A percentile compares a stretch with the other conserved stretches of the same genome.
Evolutionary conservation across 129 eudicot genomes (phyloP).

Genomic region (Rutidosis leptorrhynchoides): DNA sequence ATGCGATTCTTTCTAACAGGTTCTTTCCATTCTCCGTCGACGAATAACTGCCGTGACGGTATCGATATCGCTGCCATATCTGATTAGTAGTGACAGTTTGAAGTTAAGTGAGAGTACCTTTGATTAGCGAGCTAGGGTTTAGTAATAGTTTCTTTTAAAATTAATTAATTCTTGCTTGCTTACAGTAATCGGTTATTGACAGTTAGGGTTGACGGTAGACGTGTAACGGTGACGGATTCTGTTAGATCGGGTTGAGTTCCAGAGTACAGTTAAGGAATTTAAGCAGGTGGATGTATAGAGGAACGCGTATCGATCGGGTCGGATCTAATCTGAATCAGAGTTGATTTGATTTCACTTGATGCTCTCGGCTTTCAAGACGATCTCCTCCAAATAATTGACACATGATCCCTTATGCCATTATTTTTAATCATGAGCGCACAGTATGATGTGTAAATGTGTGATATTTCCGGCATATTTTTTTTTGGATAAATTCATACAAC

Average conservation of each 20-base stretch:
- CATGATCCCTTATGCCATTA: too few species aligned
- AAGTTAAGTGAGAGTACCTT: too few species aligned
- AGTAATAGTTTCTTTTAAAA: neutral
- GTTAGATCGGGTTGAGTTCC: neutral
- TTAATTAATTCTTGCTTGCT: too few species aligned
- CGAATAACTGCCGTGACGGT: constrained; percentile 79
- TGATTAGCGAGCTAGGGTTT: neutral
- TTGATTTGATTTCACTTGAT: too few species aligned
- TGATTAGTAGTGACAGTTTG: constrained; percentile 8
- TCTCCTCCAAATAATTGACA: too few species aligned
- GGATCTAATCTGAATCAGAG: neutral
- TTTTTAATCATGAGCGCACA: too few species aligned
- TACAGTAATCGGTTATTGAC: neutral
- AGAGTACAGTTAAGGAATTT: neutral
- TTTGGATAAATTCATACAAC: too few species aligned
- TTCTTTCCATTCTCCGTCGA: constrained; percentile 88
- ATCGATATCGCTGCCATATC: constrained; percentile 14
- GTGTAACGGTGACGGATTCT: neutral
- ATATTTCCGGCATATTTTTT: too few species aligned
- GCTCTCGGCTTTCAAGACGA: too few species aligned
- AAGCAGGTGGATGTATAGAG: too few species aligned
- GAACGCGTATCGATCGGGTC: neutral
- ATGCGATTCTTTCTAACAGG: constrained; percentile 71
- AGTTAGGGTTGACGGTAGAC: neutral
- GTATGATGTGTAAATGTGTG: too few species aligned